These are phyloP conservation scores for Xylariaceae sp. DNA, from an alignment of 2,329 filamentous ascomycete genomes.

Conservation along the genomic window DNA sequence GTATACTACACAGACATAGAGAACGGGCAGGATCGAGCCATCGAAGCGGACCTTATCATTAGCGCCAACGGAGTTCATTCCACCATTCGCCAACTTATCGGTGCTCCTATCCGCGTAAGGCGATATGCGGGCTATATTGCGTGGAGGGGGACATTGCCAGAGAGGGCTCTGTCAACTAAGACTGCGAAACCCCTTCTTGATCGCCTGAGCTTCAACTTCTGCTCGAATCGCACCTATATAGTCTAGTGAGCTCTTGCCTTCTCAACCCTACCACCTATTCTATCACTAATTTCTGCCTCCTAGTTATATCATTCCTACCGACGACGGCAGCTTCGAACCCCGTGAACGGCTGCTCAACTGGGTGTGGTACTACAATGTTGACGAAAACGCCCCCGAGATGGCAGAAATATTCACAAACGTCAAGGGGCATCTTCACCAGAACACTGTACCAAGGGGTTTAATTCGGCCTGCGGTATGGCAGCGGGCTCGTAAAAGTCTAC, in stretches of 20 bases:
- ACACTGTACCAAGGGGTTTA: conserved; percentile 35
- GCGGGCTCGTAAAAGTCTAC: conserved; percentile 12
- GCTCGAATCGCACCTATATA: conserved; percentile 13
- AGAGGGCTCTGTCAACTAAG: conserved; percentile 12
- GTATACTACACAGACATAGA: conserved; percentile 16
- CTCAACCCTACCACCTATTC: not conserved
- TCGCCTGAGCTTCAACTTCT: conserved; percentile 6
- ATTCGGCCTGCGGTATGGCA: conserved; percentile 31
- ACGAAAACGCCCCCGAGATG: conserved; percentile 29
- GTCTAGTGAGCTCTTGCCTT: conserved; percentile 12
- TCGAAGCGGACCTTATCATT: conserved; percentile 28
- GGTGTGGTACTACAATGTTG: conserved; percentile 38
- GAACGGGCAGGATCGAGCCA: conserved; percentile 15
- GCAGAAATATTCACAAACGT: conserved; percentile 36
- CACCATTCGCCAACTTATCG: conserved; percentile 19
- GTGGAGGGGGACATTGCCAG: conserved; percentile 20
- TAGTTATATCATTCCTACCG: conserved; percentile 36
- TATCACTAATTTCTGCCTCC: not conserved
- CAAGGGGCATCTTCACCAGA: conserved; percentile 29
- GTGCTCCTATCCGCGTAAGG: conserved; percentile 8
- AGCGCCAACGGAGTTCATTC: conserved; percentile 26
- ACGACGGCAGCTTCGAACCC: conserved; percentile 28
- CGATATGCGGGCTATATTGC: conserved; percentile 23
- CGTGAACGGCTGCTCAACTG: conserved; percentile 37
- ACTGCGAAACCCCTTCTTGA: conserved; percentile 13